These are phyloP conservation scores for Pyrrhoderma noxium DNA, from an alignment of 1,284 basidiomycete species.

Conservation along the genomic window DNA sequence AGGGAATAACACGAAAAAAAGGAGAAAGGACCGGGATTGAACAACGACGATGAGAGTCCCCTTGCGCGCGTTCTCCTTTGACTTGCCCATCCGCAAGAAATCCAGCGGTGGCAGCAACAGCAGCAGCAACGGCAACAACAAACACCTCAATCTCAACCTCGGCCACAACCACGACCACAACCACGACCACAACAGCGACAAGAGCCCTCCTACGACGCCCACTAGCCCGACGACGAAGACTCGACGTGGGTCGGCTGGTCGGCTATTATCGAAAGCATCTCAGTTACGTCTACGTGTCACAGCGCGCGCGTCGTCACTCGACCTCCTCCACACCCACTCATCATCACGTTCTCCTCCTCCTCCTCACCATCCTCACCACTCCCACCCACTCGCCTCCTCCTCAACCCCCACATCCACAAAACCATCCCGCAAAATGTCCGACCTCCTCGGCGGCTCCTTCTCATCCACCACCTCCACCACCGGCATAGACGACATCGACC, in stretches of 20 bases:
- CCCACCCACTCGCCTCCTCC: not conserved
- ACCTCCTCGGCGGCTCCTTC: conserved; percentile 28
- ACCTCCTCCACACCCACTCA: not conserved
- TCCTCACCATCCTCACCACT: not conserved
- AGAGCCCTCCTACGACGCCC: too few relatives aligned
- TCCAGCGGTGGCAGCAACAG: not conserved
- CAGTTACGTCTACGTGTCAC: conserved; percentile 2
- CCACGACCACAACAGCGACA: too few relatives aligned
- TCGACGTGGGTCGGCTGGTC: not conserved
- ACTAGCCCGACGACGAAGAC: not conserved
- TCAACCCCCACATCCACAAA: not conserved
- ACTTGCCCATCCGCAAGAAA: not conserved
- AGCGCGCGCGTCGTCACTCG: conserved; percentile 5
- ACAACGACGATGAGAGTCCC: conserved; percentile 2
- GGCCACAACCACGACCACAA: too few relatives aligned
- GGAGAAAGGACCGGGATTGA: too few relatives aligned
- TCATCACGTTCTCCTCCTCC: not conserved
- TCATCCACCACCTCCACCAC: conserved; percentile 27
- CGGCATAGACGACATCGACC: conserved; percentile 57
- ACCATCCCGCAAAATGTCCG: conserved; percentile 7
- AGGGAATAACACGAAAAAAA: too few relatives aligned
- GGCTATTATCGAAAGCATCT: conserved; percentile 1
- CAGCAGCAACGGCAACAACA: too few relatives aligned
- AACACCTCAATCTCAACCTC: too few relatives aligned
- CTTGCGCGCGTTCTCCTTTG: conserved; percentile 2